phyloP scores from a whole-genome alignment of 192 early-diverging fungal species.

The Oehlia diaphana region DNA sequence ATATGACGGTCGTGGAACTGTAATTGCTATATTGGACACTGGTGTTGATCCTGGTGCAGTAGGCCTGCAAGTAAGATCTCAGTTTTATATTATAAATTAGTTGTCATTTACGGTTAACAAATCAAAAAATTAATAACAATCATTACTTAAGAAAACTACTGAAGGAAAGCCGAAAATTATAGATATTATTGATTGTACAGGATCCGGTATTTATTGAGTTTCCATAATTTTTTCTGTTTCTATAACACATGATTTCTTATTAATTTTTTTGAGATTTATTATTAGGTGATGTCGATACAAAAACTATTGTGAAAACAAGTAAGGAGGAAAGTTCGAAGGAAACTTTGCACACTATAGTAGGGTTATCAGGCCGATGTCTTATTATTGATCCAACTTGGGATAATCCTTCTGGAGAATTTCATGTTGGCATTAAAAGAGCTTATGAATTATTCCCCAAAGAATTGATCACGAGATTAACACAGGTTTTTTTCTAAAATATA shows the following conservation, averaged over 20 bases:
- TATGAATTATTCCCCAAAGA: conserved; percentile 73
- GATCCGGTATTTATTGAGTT: conserved; percentile 47
- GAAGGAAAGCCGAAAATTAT: conserved; percentile 90
- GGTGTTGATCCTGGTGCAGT: conserved; percentile 92
- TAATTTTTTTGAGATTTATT: background rate
- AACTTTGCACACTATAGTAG: conserved; percentile 54
- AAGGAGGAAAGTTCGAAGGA: conserved; percentile 46
- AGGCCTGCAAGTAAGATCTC: conserved; percentile 66
- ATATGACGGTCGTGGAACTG: conserved; percentile 87
- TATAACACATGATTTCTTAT: background rate
- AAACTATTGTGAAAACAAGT: conserved; percentile 56
- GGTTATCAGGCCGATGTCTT: conserved; percentile 75
- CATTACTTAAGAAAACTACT: conserved; percentile 59
- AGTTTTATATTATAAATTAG: background rate
- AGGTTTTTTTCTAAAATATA: conserved; percentile 38
- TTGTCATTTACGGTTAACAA: background rate
- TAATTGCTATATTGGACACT: conserved; percentile 91
- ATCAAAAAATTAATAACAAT: background rate
- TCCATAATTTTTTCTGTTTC: background rate
- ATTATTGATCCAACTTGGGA: conserved; percentile 68
- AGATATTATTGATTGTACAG: conserved; percentile 94
- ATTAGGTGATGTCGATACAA: conserved; percentile 66
- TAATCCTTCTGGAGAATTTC: conserved; percentile 83
- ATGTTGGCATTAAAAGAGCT: conserved; percentile 77
- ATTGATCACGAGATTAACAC: conserved; percentile 49